Base-by-base conservation (phyloP, 805 yeast species). In the Sungouiella thailandica region DNA sequence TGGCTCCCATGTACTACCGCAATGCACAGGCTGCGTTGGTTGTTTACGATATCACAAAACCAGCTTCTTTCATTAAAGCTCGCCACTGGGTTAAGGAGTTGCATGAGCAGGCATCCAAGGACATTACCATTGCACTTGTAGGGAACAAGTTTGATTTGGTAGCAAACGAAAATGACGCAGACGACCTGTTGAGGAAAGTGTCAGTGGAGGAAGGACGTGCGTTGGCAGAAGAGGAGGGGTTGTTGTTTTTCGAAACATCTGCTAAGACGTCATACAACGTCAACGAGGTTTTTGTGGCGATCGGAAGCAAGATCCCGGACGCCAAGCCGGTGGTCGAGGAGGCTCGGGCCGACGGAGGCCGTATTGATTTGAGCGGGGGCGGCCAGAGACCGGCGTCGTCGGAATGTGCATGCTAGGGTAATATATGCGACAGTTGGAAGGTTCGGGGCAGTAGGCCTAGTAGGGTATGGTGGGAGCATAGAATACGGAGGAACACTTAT, bases 231-330 rank as follows among this genome's bases (percentile, higher is more conserved):
- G 97, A 93, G 52, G 96, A 90, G 62, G 88, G 84, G 2, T 67
- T 93, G 39, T 63, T 93, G 44, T 90, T 90, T 55, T 90, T 85
- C 55, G 98, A 90, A 65, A 87, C 97, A 6, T 80, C 93, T 55
- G 98, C 98, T 14, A 90, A 90, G 66, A 79, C 94, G 3, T 83
- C 90, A 12, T 71, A 73, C 51, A 88, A 89, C 52, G 96, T 90
- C 25, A 86, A 83, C 52, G 95, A 90, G 43, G 95, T 90, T 35
- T 90, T 90, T 57, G 65, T 86, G 53, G 90, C 86, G 11, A 85
- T 90, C 44, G 98, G 96, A 29, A 78, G 79, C 39, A 81, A 83
- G 63, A 83, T 90, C 35, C 96, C 97, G 4, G 67, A 60, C 11
- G 36, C 46, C 6, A 41, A 46, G 34, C 43, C 50, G n/a, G 32